Evolutionary conservation across 148 eudicot genomes (phyloP), one percentile per base, ranked within the genome.

Genomic region (Hydrangea macrophylla): DNA sequence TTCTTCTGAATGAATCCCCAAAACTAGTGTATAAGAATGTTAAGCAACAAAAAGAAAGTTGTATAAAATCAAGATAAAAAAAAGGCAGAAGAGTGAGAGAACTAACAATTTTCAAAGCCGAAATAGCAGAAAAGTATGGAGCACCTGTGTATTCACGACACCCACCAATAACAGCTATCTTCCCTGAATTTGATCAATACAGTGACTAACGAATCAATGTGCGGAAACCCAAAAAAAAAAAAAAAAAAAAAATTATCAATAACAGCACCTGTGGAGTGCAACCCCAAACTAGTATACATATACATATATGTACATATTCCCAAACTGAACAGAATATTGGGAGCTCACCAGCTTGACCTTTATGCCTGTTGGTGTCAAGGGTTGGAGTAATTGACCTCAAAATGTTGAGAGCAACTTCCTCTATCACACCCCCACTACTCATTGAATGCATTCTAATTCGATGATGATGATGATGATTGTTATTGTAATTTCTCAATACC

Each of bases 111-210:
- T 85, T 91, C 67, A 94, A 80, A 64, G 99, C 97, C 64, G 99
- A 94, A 73, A 94, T 91, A 27, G 97, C 99, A 48, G 99, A 79
- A 64, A 94, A 94, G 74, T 88, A 94, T 31, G 99, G 99, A 56
- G 99, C 99, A 62, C 99, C 99, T 20, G 99, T 94, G 83, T 94
- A 94, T 60, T 90, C 99, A 33, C 97, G 92, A 65, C 97, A 94
- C 48, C 99, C 99, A 17, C 97, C 99, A 64, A 94, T 79, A 75
- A 94, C 99, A 70, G 97, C 99, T 42, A 94, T 84, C 84, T 84
- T 94, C 69, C 99, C 99, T 94, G 90, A 69, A n/a, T n/a, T 58
- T 59, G 28, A 55, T 58, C 39, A 74, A 44, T 60, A 67, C 53
- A 44, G 39, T 31, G 25, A 62, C n/a, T 12, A 18, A 59, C 26